Conservation (phyloP, 129 eudicot species). For the Saposhnikovia divaricata region DNA sequence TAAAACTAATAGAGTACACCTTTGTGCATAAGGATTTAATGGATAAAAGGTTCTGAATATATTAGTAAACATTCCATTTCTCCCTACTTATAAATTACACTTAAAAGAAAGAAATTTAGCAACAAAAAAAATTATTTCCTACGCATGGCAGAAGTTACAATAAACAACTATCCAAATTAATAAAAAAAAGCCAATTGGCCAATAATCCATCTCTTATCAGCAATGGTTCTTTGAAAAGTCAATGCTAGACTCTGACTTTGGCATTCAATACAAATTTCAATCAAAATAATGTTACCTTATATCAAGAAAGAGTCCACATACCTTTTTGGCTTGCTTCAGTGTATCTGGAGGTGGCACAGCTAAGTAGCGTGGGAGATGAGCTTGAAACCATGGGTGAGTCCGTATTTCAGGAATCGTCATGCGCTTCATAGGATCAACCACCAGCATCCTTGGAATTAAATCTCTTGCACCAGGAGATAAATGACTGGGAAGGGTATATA, state of each 20-base stretch:
- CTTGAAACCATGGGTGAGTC: conserved; percentile 82
- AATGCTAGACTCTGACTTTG: not conserved
- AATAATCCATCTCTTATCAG: not conserved
- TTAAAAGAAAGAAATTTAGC: not conserved
- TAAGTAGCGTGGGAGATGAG: conserved; percentile 91
- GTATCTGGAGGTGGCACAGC: conserved; percentile 98
- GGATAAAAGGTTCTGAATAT: not conserved
- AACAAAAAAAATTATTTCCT: not conserved
- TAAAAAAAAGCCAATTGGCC: not conserved
- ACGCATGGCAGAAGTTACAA: not conserved
- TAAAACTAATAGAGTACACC: not conserved
- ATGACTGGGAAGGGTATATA: conserved; percentile 96
- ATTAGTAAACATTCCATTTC: not conserved
- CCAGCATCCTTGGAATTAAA: conserved; percentile 94
- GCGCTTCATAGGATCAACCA: conserved; percentile 93
- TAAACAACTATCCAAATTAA: not conserved
- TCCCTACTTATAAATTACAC: not conserved
- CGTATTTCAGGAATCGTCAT: conserved; percentile 90
- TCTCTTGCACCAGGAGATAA: conserved; percentile 93
- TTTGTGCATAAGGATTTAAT: not conserved
- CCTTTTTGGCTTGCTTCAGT: conserved; percentile 92
- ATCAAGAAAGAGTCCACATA: conserved; percentile 13
- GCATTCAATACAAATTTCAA: not conserved
- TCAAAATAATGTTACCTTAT: not conserved
- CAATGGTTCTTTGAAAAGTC: not conserved